phyloP scores from a whole-genome alignment of 2,329 filamentous ascomycete genomes.

The Pseudonectria foliicola region DNA sequence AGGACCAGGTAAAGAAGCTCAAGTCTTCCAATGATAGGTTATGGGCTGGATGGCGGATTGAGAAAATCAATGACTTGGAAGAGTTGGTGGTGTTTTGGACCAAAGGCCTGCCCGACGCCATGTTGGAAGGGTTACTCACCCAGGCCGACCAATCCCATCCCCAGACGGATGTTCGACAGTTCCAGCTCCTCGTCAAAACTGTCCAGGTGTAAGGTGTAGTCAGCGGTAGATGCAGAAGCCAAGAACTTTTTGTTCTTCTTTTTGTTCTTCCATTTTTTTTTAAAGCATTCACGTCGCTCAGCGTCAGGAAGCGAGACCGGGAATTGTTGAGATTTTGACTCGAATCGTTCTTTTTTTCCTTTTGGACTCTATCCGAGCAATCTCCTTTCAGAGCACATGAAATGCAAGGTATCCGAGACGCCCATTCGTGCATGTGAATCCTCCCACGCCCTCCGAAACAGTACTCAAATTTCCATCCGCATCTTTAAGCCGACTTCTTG shows the following conservation, averaged over 20 bases:
- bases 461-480: slow-evolving; percentile 18
- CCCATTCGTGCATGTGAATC: slow-evolving; percentile 39
- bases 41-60: slow-evolving; percentile 36
- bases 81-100: slow-evolving; percentile 36
- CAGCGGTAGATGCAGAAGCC: no score
- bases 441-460: slow-evolving; percentile 22
- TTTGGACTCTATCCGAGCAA: slow-evolving; percentile 32
- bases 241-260: no score
- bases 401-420: slow-evolving; percentile 51
- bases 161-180: slow-evolving; percentile 16
- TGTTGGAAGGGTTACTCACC: slow-evolving; percentile 20
- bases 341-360: slow-evolving; percentile 28
- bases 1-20: slow-evolving; percentile 23
- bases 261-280: no score
- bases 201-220: neutral
- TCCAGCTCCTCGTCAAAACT: slow-evolving; percentile 19
- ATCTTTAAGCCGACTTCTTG: slow-evolving; percentile 23
- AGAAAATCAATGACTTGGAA: slow-evolving; percentile 26
- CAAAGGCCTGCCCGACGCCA: slow-evolving; percentile 28
- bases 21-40: slow-evolving; percentile 25
- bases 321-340: slow-evolving; percentile 17
- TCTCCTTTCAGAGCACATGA: slow-evolving; percentile 34
- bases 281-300: no score
- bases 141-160: slow-evolving; percentile 12
- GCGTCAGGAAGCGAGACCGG: no score